phyloP scores from a whole-genome alignment of 2,329 filamentous ascomycete species.

The Aureobasidium vineae region DNA sequence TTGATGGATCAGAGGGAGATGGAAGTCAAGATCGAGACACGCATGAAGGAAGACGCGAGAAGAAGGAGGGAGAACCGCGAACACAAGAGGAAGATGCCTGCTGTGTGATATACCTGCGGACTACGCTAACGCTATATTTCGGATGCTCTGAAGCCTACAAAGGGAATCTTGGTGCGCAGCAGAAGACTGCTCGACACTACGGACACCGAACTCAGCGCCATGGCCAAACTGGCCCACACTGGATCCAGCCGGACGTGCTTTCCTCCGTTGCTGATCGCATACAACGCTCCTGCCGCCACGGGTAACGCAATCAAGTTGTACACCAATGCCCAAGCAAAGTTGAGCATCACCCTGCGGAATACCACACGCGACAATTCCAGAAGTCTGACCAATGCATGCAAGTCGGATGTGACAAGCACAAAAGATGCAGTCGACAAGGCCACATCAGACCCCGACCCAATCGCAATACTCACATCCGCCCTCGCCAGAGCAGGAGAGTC shows the following conservation, averaged over 20 bases:
- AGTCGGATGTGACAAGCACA: constrained; percentile 70
- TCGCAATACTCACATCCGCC: constrained; percentile 79
- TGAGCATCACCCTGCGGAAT: constrained; percentile 75
- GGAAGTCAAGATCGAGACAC: constrained; percentile 47
- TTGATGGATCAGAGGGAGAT: constrained; percentile 47
- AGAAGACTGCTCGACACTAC: constrained; percentile 80
- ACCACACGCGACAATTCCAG: constrained; percentile 69
- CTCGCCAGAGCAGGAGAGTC: constrained; percentile 77
- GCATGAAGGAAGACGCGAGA: constrained; percentile 42
- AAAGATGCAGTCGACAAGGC: constrained; percentile 80
- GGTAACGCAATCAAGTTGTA: constrained; percentile 80
- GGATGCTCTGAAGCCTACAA: constrained; percentile 44
- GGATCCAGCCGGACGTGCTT: constrained; percentile 66
- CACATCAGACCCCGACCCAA: constrained; percentile 78
- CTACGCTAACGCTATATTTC: background rate
- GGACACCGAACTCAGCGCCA: constrained; percentile 89
- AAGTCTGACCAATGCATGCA: constrained; percentile 69
- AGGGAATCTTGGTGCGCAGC: constrained; percentile 54
- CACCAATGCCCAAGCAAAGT: constrained; percentile 79
- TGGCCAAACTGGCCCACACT: constrained; percentile 85
- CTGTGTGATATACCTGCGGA: background rate
- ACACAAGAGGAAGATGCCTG: constrained; percentile 31
- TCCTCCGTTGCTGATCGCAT: constrained; percentile 53
- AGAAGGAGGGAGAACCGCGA: constrained; percentile 40
- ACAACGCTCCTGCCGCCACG: constrained; percentile 76